These are phyloP conservation scores for Pseudognaphalium luteoalbum DNA, from an alignment of 129 eudicot genomes.

Conservation along the genomic window DNA sequence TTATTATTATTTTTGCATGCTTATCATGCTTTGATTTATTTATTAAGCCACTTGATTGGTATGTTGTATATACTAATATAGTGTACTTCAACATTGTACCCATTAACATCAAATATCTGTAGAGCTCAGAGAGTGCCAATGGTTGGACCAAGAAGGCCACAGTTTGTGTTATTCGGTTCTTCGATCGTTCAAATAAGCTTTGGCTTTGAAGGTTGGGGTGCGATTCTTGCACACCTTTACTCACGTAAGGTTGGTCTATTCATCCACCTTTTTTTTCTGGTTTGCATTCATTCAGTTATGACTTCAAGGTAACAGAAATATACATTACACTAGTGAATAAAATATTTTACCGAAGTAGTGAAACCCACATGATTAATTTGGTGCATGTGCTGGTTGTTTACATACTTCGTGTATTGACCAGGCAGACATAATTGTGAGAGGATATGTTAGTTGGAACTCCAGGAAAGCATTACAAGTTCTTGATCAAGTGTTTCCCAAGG, in stretches of 20 bases:
- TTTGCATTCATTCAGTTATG: no score
- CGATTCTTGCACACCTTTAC: neutral
- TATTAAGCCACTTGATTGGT: no score
- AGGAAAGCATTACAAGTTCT: slow-evolving; percentile 63
- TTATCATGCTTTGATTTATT: no score
- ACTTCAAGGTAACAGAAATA: no score
- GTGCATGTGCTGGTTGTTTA: no score
- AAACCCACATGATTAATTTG: no score
- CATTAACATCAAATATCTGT: no score
- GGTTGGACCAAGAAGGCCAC: slow-evolving; percentile 3
- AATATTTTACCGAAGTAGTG: no score
- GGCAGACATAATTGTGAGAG: slow-evolving; percentile 75
- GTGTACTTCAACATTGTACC: no score
- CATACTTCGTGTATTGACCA: neutral
- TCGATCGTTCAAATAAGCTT: slow-evolving; percentile 1
- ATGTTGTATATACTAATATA: no score
- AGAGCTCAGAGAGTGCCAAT: neutral
- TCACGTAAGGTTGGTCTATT: neutral
- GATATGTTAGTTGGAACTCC: slow-evolving; percentile 80
- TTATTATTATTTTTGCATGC: no score
- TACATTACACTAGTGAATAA: no score
- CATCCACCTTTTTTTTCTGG: neutral
- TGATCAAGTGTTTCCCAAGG: slow-evolving; percentile 73
- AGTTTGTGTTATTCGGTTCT: neutral
- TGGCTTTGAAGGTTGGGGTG: neutral